phyloP scores from a whole-genome alignment of 352 stramenopile species.

The Sclerospora graminicola region DNA sequence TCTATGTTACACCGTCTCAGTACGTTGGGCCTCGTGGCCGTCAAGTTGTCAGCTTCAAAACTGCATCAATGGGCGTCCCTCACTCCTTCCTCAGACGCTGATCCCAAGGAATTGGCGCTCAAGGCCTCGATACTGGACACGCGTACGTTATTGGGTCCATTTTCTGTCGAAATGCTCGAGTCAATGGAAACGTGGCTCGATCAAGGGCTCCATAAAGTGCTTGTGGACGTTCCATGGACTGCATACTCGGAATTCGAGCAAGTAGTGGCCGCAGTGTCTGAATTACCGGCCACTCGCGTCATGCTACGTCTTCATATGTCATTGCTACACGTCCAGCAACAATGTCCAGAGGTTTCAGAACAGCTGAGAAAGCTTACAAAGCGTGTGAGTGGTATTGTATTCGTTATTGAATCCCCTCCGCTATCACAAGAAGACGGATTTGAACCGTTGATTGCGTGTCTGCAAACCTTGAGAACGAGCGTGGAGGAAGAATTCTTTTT shows the following conservation, averaged over 20 bases:
- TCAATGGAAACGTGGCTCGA: conserved; percentile 51
- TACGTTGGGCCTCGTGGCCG: conserved; percentile 32
- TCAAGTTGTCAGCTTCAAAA: conserved; percentile 18
- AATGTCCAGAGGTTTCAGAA: conserved; percentile 14
- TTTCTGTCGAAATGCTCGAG: conserved; percentile 45
- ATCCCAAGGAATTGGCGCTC: conserved; percentile 14
- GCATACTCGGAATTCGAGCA: conserved; percentile 40
- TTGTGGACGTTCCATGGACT: conserved; percentile 35
- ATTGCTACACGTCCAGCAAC: conserved; percentile 11
- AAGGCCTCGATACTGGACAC: conserved; percentile 35
- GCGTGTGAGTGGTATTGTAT: conserved; percentile 30
- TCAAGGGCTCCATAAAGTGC: conserved; percentile 39
- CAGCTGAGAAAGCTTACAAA: conserved; percentile 32
- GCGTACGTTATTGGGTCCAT: conserved; percentile 52
- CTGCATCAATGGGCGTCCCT: conserved; percentile 21
- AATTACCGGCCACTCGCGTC: conserved; percentile 52
- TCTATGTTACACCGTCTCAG: conserved; percentile 33
- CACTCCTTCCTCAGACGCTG: not conserved
- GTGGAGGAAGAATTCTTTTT: conserved; percentile 46
- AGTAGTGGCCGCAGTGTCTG: conserved; percentile 43
- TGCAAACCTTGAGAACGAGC: conserved; percentile 28
- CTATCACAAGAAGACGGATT: conserved; percentile 16
- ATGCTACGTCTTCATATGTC: conserved; percentile 44
- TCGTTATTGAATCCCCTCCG: conserved; percentile 22
- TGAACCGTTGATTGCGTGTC: conserved; percentile 16